These are phyloP conservation scores for Hypoxylon trugodes DNA, from an alignment of 495 filamentous ascomycete genomes.

Conservation along the genomic window DNA sequence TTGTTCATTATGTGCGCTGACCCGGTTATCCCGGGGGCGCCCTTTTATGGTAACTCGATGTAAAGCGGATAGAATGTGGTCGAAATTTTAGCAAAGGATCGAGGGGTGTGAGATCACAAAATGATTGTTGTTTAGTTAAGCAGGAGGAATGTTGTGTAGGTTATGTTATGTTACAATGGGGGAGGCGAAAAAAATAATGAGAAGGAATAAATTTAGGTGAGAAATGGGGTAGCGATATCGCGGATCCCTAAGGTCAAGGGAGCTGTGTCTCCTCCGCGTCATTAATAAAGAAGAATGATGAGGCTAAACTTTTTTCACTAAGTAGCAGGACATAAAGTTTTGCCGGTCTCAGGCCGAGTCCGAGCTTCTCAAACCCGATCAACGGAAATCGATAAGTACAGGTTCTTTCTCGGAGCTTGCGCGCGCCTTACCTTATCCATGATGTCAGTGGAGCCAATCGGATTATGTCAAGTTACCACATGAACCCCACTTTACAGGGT, in stretches of 20 bases:
- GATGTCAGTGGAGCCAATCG: slow-evolving; percentile 44
- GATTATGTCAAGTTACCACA: slow-evolving; percentile 1
- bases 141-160: not conserved
- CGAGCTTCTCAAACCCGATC: slow-evolving; percentile 26
- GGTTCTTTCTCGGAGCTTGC: not conserved
- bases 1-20: slow-evolving; percentile 37
- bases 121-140: slow-evolving; percentile 5
- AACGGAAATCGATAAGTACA: slow-evolving; percentile 21
- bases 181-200: slow-evolving; percentile 16
- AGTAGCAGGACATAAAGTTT: no score
- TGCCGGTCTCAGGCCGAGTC: slow-evolving; percentile 26
- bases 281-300: slow-evolving; percentile 24
- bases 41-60: slow-evolving; percentile 17
- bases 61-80: not conserved
- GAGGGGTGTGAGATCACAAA: not conserved
- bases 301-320: slow-evolving; percentile 29
- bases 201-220: no score
- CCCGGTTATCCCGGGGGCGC: slow-evolving; percentile 38
- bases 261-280: slow-evolving; percentile 26
- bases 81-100: not conserved
- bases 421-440: slow-evolving; percentile 10
- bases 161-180: no score
- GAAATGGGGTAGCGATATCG: slow-evolving; percentile 16
- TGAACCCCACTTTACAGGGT: not conserved
- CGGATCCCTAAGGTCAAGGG: not conserved